Evolutionary conservation across 176 grass and related monocot genomes (phyloP), one percentile per base, ranked within the genome.

Genomic region (Panicum miliaceum): DNA sequence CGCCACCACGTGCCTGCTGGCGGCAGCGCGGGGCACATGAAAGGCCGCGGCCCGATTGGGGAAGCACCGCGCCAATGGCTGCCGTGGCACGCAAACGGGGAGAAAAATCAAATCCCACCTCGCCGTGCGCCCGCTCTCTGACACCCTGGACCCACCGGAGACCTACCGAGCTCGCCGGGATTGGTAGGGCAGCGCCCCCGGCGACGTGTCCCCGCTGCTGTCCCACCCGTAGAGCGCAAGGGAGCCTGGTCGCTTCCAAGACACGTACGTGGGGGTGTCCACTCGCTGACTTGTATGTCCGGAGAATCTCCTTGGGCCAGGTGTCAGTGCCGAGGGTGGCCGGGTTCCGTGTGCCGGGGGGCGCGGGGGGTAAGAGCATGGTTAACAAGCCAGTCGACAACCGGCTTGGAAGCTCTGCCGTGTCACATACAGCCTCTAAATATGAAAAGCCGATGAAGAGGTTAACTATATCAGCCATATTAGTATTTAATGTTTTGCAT

Each of bases 231-330:
- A 13, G 75, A 85, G 36, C 8, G 57, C 57, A 64, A 27, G 72
- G 47, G 36, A 84, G 25, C 19, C 7, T 0, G 1, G 15, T 68
- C 25, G 25, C 59, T 74, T 80, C 3, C 14, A 22, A 12, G 58
- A 86, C 58, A 73, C 2, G 46, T 3, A 12, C 3, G 0, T 0
- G 0, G 0, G 3, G 0, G 4, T 0, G 0, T 0, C 0, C 0
- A 0, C 0, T 13, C 0, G 3, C 75, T 50, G 75, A 5, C 1
- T 0, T 0, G 1, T 61, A 12, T 40, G 52, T 0, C 38, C 19
- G 0, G 0, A 0, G 0, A 0, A 0, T 0, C 5, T 2, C 0
- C 0, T 0, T 3, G 38, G 76, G 4, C 84, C 66, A 86, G 5
- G 6, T 79, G 76, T 86, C 36, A 78, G 68, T 36, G 1, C 1